Evolutionary conservation across 371 early-diverging fungal genomes (phyloP), one percentile per base, ranked within the genome.

Genomic region (Globomyces sp.): DNA sequence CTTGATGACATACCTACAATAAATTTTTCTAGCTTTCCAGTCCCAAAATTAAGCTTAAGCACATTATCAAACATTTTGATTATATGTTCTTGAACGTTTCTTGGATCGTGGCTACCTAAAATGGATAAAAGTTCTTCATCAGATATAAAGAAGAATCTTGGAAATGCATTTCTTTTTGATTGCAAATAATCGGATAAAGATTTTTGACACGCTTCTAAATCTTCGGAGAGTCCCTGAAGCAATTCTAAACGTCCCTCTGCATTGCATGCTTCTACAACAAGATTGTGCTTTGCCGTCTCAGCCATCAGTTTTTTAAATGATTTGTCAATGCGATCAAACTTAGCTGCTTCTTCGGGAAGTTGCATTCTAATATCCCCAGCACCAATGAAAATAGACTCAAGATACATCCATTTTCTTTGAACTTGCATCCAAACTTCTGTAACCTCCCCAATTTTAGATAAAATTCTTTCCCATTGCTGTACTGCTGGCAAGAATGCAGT

Each of bases 1-100:
- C 77, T 75, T 1, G 84, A 84, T 4, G 80, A 71, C 83, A 85
- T 85, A 6, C 85, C 85, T 3, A 76, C 65, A n/a, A 85, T 68
- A 39, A 76, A 76, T 67, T 76, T 79, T 49, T 83, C 81, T 58
- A 77, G 71, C 68, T 82, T 84, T 10, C 80, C 81, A 43, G 80
- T 79, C 1, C 80, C 80, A 71, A 84, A 81, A 55, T 76, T 76
- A 6, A 83, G 69, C 68, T 78, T 78, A 64, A 81, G 70, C 0
- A 83, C 80, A 63, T 84, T 84, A 65, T 83, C 82, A 65, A 81
- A 86, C 85, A 86, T 83, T 58, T 84, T 84, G 61, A 82, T 84
- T 66, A 86, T 82, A 63, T 86, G 84, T 65, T 84, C 82, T 57
- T 84, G 83, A 5, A 86, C 80, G 60, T 78, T 77, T 51, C 77